Evolutionary conservation across 2,329 filamentous ascomycete species (phyloP).

Genomic region (Xylariaceae sp.): DNA sequence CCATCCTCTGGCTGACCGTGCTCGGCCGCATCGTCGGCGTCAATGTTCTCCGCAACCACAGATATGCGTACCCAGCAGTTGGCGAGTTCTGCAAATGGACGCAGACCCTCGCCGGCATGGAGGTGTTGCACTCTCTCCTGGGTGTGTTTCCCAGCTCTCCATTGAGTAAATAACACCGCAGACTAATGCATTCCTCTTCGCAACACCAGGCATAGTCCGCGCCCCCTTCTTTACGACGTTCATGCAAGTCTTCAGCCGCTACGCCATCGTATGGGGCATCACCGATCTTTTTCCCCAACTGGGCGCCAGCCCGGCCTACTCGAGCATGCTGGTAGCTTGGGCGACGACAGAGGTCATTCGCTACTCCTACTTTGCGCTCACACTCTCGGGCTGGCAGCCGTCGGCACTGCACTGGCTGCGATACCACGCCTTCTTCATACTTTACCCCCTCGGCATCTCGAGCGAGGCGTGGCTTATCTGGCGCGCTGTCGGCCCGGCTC

Average conservation of each 20-base stretch:
- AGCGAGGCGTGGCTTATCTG: constrained; percentile 85
- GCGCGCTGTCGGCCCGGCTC: constrained; percentile 61
- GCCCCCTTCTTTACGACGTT: constrained; percentile 80
- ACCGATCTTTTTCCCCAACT: constrained; percentile 70
- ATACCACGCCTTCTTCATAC: constrained; percentile 88
- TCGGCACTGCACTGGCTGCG: constrained; percentile 72
- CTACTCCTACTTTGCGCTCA: constrained; percentile 86
- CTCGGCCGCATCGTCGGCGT: constrained; percentile 63
- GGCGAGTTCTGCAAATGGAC: constrained; percentile 73
- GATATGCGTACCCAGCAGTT: constrained; percentile 58
- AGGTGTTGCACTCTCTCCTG: constrained; percentile 76
- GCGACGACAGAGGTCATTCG: constrained; percentile 87
- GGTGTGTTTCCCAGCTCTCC: constrained; percentile 49
- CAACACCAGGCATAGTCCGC: constrained; percentile 70
- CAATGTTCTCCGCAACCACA: constrained; percentile 53
- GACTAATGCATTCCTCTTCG: constrained; percentile 8
- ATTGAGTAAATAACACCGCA: not conserved
- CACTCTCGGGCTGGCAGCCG: constrained; percentile 61
- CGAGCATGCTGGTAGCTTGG: constrained; percentile 83
- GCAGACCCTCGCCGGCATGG: constrained; percentile 79
- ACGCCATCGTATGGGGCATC: constrained; percentile 86
- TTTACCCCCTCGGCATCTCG: constrained; percentile 88
- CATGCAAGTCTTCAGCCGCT: constrained; percentile 85
- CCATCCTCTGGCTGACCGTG: constrained; percentile 74
- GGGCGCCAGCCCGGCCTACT: constrained; percentile 57